A percentile compares a stretch with the other conserved stretches of the same genome.
Evolutionary conservation across 768 basidiomycete species (phyloP).

Genomic region (Lactifluus hygrophoroides): DNA sequence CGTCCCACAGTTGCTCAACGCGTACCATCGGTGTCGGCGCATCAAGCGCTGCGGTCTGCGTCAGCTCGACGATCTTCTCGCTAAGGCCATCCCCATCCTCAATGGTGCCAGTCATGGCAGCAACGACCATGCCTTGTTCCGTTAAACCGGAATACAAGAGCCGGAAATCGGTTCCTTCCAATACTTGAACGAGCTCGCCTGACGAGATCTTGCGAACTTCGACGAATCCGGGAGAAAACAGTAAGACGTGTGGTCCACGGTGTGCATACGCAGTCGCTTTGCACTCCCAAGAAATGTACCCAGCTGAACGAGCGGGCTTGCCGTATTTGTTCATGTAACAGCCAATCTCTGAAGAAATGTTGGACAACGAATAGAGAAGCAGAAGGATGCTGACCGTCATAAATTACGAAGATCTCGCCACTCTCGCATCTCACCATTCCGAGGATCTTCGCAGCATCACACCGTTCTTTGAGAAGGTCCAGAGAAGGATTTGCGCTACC

Average conservation of each 20-base stretch:
- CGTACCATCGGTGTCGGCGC: slow-evolving; percentile 14
- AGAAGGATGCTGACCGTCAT: slow-evolving; percentile 47
- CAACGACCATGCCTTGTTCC: slow-evolving; percentile 42
- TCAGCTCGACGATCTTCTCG: slow-evolving; percentile 59
- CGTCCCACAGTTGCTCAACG: slow-evolving; percentile 17
- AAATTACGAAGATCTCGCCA: slow-evolving; percentile 60
- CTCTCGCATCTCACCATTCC: slow-evolving; percentile 52
- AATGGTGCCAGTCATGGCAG: slow-evolving; percentile 54
- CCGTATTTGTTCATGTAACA: slow-evolving; percentile 71
- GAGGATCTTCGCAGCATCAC: slow-evolving; percentile 51
- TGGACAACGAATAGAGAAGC: background rate
- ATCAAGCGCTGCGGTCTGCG: slow-evolving; percentile 55
- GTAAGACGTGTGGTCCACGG: slow-evolving; percentile 54
- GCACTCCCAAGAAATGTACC: slow-evolving; percentile 74
- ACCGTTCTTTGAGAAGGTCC: slow-evolving; percentile 46
- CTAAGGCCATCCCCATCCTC: slow-evolving; percentile 49
- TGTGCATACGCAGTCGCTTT: slow-evolving; percentile 53
- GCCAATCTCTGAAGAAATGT: slow-evolving; percentile 47
- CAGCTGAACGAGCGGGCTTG: slow-evolving; percentile 46
- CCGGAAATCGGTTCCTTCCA: slow-evolving; percentile 63
- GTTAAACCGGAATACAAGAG: slow-evolving; percentile 44
- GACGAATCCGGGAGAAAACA: slow-evolving; percentile 68
- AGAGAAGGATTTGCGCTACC: slow-evolving; percentile 30
- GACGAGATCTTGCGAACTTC: slow-evolving; percentile 61
- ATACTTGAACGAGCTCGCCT: slow-evolving; percentile 72